Conservation (phyloP, 2,329 filamentous ascomycete species). For the Xylaria sp. region DNA sequence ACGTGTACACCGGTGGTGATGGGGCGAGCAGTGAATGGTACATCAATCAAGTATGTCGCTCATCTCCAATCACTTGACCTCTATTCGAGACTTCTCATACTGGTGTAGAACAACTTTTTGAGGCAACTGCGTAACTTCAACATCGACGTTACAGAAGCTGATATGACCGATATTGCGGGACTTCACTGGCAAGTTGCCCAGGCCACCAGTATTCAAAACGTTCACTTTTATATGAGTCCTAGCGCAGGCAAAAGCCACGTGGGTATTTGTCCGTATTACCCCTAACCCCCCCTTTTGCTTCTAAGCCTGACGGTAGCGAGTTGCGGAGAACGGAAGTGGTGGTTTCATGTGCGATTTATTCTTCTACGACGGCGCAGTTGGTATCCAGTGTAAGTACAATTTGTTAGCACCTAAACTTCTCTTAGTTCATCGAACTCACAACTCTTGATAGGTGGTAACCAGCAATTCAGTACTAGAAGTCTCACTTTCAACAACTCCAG, state of each 20-base stretch:
- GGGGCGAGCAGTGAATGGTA: background rate
- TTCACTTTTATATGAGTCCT: background rate
- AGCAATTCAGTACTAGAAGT: background rate
- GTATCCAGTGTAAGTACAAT: too few species aligned
- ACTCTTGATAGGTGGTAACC: too few species aligned
- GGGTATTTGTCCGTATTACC: too few species aligned
- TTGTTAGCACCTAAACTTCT: too few species aligned
- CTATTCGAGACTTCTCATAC: too few species aligned
- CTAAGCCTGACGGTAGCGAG: too few species aligned
- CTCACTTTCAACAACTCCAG: background rate
- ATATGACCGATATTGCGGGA: background rate
- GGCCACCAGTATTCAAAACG: background rate
- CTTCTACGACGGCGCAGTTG: background rate
- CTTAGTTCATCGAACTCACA: too few species aligned
- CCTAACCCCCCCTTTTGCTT: too few species aligned
- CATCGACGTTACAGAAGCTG: background rate
- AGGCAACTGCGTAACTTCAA: background rate
- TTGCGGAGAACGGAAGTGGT: too few species aligned
- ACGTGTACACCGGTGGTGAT: too few species aligned
- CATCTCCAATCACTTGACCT: too few species aligned
- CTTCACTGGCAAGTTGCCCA: background rate
- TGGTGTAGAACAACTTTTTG: background rate
- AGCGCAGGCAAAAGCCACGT: too few species aligned
- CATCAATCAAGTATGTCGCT: background rate
- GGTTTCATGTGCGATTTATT: background rate